Evolutionary conservation across 805 yeast species (phyloP), one percentile per base, ranked within the genome.

Genomic region (Aciculoconidium aculeatum): DNA sequence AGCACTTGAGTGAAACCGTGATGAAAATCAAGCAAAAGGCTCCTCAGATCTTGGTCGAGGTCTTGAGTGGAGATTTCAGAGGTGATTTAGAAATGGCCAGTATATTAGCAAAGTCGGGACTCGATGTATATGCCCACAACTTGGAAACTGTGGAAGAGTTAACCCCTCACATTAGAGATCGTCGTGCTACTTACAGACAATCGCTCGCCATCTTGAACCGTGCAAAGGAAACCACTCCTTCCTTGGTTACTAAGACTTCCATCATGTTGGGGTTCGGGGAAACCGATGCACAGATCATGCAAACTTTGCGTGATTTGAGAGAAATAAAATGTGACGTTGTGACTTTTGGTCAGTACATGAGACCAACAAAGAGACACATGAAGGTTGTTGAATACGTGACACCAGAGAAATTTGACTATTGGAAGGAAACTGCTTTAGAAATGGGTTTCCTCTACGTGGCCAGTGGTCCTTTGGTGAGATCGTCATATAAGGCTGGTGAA

Each of bases 351-450:
- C 99, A 92, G 61, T 92, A 92, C 58, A 92, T 92, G 96, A 74
- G 98, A 54, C 99, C 99, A 25, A 92, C 99, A 2, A 92, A 84
- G 60, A 78, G 98, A 51, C 99, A 92, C 57, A 87, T 92, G 94
- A 88, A 88, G 63, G 99, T 92, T 23, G 96, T 85, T 7, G 96
- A 90, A 44, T 92, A 92, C 48, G 75, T 92, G 11, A 81, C 77
- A 15, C 99, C 99, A 3, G 96, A 84, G 44, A 87, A 86, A 55
- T 92, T 92, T 53, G 95, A 88, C 36, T 70, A 80, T 53, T 92
- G 98, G 98, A 86, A 79, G 48, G 76, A 81, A 33, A 71, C 68
- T 7, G 97, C 98, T 0, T 55, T 80, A 39, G 85, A 83, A 23
- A 61, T 90, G 72, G 98, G 98, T 1, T 92, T 92, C 70, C 63